These are phyloP conservation scores for Arabis alpina DNA, from an alignment of 345 rosid genomes.

Conservation along the genomic window DNA sequence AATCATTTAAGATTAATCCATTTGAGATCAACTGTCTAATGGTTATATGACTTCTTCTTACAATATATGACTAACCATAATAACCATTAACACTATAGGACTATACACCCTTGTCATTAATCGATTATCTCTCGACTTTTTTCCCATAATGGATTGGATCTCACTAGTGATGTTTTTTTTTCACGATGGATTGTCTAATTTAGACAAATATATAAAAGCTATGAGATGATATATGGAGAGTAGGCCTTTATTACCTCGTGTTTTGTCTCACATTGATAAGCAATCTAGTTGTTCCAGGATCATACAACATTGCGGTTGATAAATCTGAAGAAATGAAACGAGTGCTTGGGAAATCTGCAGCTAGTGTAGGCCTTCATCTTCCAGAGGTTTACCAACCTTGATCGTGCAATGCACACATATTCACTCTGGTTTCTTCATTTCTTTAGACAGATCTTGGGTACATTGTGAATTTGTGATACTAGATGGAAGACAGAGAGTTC, in stretches of 20 bases:
- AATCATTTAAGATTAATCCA: too few species aligned
- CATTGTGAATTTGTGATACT: slow-evolving; percentile 9
- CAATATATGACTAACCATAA: too few species aligned
- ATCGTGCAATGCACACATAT: slow-evolving; percentile 21
- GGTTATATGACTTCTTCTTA: too few species aligned
- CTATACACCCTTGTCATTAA: too few species aligned
- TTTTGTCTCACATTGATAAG: slow-evolving; percentile 10
- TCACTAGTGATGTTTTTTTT: too few species aligned
- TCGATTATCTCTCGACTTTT: too few species aligned
- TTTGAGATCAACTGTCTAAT: too few species aligned
- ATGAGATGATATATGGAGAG: too few species aligned
- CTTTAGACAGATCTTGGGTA: slow-evolving; percentile 13
- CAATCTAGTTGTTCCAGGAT: slow-evolving; percentile 57
- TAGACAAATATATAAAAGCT: too few species aligned
- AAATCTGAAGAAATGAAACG: slow-evolving; percentile 81
- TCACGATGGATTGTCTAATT: too few species aligned
- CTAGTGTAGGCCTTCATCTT: slow-evolving; percentile 91
- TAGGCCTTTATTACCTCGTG: not conserved
- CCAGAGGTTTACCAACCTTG: slow-evolving; percentile 78
- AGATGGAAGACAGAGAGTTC: slow-evolving; percentile 3
- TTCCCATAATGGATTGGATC: too few species aligned
- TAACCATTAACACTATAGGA: too few species aligned
- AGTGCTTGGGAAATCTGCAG: slow-evolving; percentile 79
- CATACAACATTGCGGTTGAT: slow-evolving; percentile 91
- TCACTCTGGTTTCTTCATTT: slow-evolving; percentile 14